phyloP scores from a whole-genome alignment of 73 alveolate species.

The Paramecium sexaurelia region DNA sequence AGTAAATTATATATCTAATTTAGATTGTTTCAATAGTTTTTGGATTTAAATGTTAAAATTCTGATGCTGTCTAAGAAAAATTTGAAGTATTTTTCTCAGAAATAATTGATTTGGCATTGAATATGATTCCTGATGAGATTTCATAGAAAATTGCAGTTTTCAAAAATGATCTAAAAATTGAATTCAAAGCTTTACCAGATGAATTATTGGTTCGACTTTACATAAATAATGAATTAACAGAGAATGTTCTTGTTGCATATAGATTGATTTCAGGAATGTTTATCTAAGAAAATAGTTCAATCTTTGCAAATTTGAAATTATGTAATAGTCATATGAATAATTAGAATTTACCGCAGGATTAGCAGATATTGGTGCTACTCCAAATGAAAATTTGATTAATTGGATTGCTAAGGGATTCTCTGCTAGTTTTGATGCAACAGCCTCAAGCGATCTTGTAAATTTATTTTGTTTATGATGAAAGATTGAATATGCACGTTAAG shows the following conservation, averaged over 20 bases:
- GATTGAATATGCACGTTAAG: background rate
- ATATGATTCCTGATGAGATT: slow-evolving; percentile 23
- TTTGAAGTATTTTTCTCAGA: background rate
- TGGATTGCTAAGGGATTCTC: slow-evolving; percentile 14
- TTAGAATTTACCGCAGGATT: background rate
- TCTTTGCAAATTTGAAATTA: background rate
- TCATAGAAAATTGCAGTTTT: background rate
- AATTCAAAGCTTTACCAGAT: slow-evolving; percentile 40
- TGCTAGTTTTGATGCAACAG: background rate
- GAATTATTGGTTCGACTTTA: slow-evolving; percentile 21
- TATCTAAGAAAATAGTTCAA: background rate
- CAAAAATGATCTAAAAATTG: slow-evolving; percentile 49
- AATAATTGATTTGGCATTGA: background rate
- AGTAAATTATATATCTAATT: background rate
- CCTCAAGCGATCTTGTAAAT: background rate
- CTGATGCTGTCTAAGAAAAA: slow-evolving; percentile 35
- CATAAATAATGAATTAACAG: slow-evolving; percentile 12
- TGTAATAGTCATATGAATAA: background rate
- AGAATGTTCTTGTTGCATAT: background rate
- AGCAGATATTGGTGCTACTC: slow-evolving; percentile 16
- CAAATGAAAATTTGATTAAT: slow-evolving; percentile 1
- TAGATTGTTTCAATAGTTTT: slow-evolving; percentile 22
- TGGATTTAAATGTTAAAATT: slow-evolving; percentile 41
- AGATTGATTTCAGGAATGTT: slow-evolving; percentile 30
- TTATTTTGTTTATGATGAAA: background rate